Conservation (phyloP, 1,284 basidiomycete genomes). For the Fomes fomentarius region DNA sequence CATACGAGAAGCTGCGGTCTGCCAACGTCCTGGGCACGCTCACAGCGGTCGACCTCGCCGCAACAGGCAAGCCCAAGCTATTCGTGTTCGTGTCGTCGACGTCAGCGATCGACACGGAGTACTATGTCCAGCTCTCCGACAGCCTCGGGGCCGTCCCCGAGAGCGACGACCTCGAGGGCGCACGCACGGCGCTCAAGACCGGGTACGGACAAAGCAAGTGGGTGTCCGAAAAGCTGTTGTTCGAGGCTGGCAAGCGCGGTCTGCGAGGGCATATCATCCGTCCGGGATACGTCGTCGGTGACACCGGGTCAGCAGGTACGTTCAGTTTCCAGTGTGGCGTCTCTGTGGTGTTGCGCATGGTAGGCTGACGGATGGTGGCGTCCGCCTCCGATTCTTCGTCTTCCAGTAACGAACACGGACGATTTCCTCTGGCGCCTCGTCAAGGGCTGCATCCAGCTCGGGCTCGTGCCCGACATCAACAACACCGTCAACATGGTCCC, state of each 20-base stretch:
- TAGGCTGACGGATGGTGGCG: constrained; percentile 11
- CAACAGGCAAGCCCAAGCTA: constrained; percentile 75
- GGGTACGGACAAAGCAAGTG: constrained; percentile 99
- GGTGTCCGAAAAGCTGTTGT: constrained; percentile 95
- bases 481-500: constrained; percentile 99
- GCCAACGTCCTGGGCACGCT: constrained; percentile 93
- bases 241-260: constrained; percentile 89
- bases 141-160: constrained; percentile 78
- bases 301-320: constrained; percentile 84
- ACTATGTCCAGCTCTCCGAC: constrained; percentile 91
- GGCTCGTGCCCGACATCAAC: constrained; percentile 95
- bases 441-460: constrained; percentile 97
- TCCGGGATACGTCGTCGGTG: constrained; percentile 96
- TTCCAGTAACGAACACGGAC: constrained; percentile 93
- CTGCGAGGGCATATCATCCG: constrained; percentile 89
- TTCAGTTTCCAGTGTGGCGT: constrained; percentile 8
- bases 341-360: constrained; percentile 7
- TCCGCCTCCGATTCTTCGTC: background rate
- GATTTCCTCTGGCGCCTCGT: constrained; percentile 99
- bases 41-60: constrained; percentile 82
- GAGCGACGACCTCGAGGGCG: constrained; percentile 90
- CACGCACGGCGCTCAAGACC: constrained; percentile 75
- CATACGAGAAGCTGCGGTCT: constrained; percentile 90
- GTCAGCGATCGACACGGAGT: constrained; percentile 88
- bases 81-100: constrained; percentile 96